These are phyloP conservation scores for Daucus carota DNA, from an alignment of 129 eudicot genomes.

Conservation along the genomic window DH1_v3.0 NC_030387.2:10300001-10300500, in stretches of 20 bases:
- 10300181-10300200: conserved; percentile 20
- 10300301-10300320: conserved; percentile 19
- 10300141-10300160: neutral
- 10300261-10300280: conserved; percentile 17
- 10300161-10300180: neutral
- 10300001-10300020: neutral
- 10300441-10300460: conserved; percentile 15
- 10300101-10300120: neutral
- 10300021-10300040: neutral
- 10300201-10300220: conserved; percentile 20
- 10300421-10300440: conserved; percentile 15
- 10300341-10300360: conserved; percentile 29
- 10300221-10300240: conserved; percentile 20
- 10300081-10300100: neutral
- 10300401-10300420: conserved; percentile 17
- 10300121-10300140: neutral
- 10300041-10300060: neutral
- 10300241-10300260: conserved; percentile 21
- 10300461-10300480: conserved; percentile 25
- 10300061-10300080: neutral
- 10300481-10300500: conserved; percentile 13
- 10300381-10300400: conserved; percentile 10
- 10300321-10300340: conserved; percentile 22
- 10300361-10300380: conserved; percentile 29
- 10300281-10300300: conserved; percentile 23